phyloP scores from a whole-genome alignment of 768 basidiomycete genomes.

The Podaxis pistillaris region DNA sequence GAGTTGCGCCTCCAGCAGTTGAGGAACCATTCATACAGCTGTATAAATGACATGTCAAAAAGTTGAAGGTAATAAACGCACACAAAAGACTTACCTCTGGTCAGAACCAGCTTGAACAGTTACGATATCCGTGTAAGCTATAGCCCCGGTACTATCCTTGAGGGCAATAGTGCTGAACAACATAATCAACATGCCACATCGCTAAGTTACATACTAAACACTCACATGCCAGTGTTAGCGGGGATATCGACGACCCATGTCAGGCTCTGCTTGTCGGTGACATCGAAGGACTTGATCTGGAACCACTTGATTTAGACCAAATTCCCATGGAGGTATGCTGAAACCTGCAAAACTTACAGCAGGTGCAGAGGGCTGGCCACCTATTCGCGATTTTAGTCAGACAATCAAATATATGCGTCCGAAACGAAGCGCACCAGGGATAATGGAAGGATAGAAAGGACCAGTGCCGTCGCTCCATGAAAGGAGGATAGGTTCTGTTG shows the following conservation, averaged over 20 bases:
- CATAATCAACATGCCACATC: not conserved
- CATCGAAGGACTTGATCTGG: slow-evolving; percentile 55
- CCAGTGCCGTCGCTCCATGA: slow-evolving; percentile 48
- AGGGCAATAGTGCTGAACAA: slow-evolving; percentile 46
- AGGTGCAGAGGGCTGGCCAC: slow-evolving; percentile 47
- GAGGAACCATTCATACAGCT: slow-evolving; percentile 8
- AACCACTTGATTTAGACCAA: slow-evolving; percentile 19
- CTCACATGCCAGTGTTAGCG: slow-evolving; percentile 47
- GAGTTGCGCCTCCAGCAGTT: not conserved
- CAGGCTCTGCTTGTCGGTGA: slow-evolving; percentile 36
- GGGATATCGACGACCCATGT: slow-evolving; percentile 59
- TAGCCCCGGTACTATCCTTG: slow-evolving; percentile 57
- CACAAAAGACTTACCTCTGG: slow-evolving; percentile 28
- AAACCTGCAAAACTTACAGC: slow-evolving; percentile 40
- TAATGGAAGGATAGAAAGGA: slow-evolving; percentile 59
- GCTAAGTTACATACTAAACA: slow-evolving; percentile 1
- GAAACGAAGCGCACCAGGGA: slow-evolving; percentile 50
- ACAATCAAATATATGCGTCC: not conserved
- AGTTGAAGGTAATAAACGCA: not conserved
- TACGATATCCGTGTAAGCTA: slow-evolving; percentile 51
- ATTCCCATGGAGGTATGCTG: slow-evolving; percentile 14
- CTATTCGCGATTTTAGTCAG: slow-evolving; percentile 29
- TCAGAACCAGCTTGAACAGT: slow-evolving; percentile 38
- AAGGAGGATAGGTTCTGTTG: slow-evolving; percentile 57
- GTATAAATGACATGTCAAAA: not conserved